Evolutionary conservation across 179 eudicot species (phyloP).

Genomic region (Heliamphora pulchella): DNA sequence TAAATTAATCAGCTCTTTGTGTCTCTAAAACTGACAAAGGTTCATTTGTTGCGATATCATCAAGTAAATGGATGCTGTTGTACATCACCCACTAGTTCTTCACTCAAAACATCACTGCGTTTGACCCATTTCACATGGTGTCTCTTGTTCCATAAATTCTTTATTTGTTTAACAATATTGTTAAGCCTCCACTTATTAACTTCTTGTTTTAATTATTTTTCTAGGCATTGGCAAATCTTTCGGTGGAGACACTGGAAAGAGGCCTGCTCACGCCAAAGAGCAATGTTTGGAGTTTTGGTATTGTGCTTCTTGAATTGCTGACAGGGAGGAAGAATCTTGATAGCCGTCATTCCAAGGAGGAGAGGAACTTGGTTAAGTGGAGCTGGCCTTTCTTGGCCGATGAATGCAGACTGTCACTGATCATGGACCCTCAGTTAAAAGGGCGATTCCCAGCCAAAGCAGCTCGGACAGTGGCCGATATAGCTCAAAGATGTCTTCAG

Average conservation of each 20-base stretch:
- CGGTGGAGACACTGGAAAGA: conserved; percentile 73
- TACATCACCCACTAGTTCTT: neutral
- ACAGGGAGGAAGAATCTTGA: conserved; percentile 82
- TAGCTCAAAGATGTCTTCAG: conserved; percentile 80
- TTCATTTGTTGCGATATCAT: neutral
- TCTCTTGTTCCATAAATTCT: neutral
- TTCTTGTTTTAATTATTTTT: conserved; percentile 6
- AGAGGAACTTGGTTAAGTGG: conserved; percentile 86
- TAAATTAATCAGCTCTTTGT: neutral
- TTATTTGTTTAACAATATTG: neutral
- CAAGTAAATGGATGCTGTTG: neutral
- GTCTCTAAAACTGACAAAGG: neutral
- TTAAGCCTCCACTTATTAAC: neutral
- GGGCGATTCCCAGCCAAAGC: conserved; percentile 84
- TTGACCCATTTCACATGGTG: neutral
- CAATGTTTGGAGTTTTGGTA: conserved; percentile 88
- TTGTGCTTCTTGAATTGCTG: conserved; percentile 79
- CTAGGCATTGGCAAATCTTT: conserved; percentile 76
- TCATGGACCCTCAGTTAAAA: conserved; percentile 88
- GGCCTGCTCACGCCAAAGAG: conserved; percentile 90
- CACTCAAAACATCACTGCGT: neutral
- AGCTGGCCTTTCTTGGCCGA: conserved; percentile 77
- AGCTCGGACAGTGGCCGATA: conserved; percentile 67
- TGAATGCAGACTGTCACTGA: conserved; percentile 64
- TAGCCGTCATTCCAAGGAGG: conserved; percentile 63